A percentile compares a stretch with the other conserved stretches of the same genome.
Evolutionary conservation across 192 early-diverging fungal genomes (phyloP).

Genomic region (Spizellomyces punctatus): DNA sequence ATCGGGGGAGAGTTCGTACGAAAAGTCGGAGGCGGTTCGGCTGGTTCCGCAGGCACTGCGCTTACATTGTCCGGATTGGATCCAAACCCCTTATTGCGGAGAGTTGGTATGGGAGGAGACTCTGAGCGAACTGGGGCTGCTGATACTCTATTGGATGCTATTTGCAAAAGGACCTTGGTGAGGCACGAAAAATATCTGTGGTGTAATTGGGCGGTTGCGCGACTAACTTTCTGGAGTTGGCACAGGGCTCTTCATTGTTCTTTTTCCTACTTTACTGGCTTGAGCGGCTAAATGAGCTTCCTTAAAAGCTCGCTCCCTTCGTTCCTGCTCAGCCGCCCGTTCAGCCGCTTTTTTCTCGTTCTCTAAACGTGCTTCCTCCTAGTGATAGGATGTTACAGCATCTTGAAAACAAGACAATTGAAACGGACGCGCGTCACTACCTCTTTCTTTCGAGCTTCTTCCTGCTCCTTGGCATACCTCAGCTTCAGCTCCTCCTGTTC

Average conservation of each 20-base stretch:
- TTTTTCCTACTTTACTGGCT: neutral
- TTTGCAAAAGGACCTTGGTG: neutral
- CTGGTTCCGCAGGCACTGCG: neutral
- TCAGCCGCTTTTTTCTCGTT: conserved; percentile 9
- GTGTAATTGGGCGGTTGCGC: neutral
- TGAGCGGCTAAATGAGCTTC: conserved; percentile 10
- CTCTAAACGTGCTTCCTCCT: conserved; percentile 14
- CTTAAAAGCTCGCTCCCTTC: conserved; percentile 6
- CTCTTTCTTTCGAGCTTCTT: conserved; percentile 36
- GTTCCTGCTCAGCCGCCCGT: conserved; percentile 11
- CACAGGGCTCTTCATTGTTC: neutral
- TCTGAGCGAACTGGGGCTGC: conserved; percentile 3
- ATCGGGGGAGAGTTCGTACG: conserved; percentile 1
- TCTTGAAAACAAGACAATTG: no score
- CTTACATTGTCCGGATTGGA: neutral
- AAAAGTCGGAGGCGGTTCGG: neutral
- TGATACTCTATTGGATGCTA: neutral
- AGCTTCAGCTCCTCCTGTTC: conserved; percentile 38
- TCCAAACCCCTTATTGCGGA: neutral
- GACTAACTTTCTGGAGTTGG: neutral
- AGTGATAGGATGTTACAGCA: no score
- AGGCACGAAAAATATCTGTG: neutral
- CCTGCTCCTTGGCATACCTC: conserved; percentile 37
- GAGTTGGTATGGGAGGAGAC: conserved; percentile 20
- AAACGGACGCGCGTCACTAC: no score